These are phyloP conservation scores for Corylus avellana DNA, from an alignment of 306 rosid species.

Conservation along the genomic window DNA sequence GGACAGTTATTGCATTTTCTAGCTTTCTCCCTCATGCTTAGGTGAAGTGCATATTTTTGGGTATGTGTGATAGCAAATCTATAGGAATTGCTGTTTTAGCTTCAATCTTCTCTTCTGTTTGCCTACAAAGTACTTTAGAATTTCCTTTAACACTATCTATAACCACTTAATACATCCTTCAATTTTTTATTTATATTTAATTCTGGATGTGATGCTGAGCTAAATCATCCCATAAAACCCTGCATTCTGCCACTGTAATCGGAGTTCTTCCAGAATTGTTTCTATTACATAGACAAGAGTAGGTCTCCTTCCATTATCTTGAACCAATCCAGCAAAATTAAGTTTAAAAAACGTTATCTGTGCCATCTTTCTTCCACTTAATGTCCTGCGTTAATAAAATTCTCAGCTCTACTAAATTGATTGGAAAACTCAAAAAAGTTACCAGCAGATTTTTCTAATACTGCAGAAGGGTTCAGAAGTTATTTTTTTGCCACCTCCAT, in stretches of 20 bases:
- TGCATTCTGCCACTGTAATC: not conserved
- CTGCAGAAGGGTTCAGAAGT: too few species aligned
- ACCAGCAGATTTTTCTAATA: not conserved
- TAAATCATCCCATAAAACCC: not conserved
- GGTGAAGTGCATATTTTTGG: too few species aligned
- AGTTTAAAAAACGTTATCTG: not conserved
- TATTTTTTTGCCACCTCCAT: too few species aligned
- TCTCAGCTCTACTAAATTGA: not conserved
- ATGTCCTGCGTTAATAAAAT: not conserved
- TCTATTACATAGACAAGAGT: not conserved
- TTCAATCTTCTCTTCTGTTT: too few species aligned
- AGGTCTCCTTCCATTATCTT: not conserved
- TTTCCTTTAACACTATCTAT: not conserved
- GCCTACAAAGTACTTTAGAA: too few species aligned
- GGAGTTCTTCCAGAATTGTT: not conserved
- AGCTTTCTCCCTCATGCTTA: too few species aligned
- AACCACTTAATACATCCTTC: not conserved
- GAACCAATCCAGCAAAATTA: not conserved
- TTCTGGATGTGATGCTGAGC: not conserved
- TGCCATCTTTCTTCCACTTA: not conserved
- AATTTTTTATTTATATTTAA: not conserved
- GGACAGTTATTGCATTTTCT: too few species aligned
- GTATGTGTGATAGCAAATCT: too few species aligned
- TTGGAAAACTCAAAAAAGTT: too few species aligned
- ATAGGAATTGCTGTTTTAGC: too few species aligned